Evolutionary conservation across 768 basidiomycete species (phyloP), one percentile per base, ranked within the genome.

Genomic region (Amanita rimosa): DNA sequence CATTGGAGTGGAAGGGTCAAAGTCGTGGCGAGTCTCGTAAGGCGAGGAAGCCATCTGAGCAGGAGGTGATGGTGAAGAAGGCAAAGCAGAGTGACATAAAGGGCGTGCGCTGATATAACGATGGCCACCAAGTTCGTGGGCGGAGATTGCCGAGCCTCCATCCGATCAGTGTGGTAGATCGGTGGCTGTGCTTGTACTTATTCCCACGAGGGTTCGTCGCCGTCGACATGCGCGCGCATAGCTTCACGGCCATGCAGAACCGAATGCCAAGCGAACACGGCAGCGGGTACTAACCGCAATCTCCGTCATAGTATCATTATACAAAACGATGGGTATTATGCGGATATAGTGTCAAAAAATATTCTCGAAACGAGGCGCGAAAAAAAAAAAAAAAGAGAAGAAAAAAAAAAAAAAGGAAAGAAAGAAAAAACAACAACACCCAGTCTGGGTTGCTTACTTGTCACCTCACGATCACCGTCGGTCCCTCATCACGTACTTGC

Each of bases 21-120:
- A 29, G 38, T 63, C 59, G 24, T 61, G 48, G 35, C 62, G 56
- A 46, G 61, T 62, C 26, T 64, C 62, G 50, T 63, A 59, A 33
- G 62, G 51, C 50, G 64, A 53, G 52, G 64, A 56, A 50, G 67
- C 68, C 68, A 72, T 70, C 57, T 38, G 56, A 49, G 52, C 40
- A 50, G 29, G 41, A 55, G 52, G 56, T 57, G 58, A 54, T 51
- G 53, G 62, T 46, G 52, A 44, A 54, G 54, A 57, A 48, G 51
- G 53, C 24, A 34, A 48, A 55, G 51, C 39, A 44, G 45, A 38
- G 47, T 50, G 47, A 27, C 48, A 27, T 41, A 41, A 41, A 41
- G 40, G 40, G 24, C 22, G 24, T 14, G 16, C 21, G 35, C 33
- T 26, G 34, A 49, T 49, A 49, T 49, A 49, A 35, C 27, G 38